Evolutionary conservation across 2,329 filamentous ascomycete species (phyloP).

Genomic region (Ampelomyces quisqualis): DNA sequence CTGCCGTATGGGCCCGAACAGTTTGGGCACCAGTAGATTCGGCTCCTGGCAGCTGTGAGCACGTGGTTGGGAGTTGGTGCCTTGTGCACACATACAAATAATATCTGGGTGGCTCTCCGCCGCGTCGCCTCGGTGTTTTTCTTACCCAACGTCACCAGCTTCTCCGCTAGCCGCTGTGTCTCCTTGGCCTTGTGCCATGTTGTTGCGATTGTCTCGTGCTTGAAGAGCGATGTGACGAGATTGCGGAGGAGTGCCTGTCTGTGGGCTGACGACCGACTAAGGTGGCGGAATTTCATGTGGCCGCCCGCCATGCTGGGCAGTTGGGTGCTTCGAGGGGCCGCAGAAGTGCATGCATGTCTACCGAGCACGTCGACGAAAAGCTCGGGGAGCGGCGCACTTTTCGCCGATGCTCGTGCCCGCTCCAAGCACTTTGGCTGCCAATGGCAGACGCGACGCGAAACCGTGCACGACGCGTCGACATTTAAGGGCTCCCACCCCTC

Average conservation of each 20-base stretch:
- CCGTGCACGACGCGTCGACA: slow-evolving; percentile 31
- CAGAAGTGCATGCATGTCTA: too few species aligned
- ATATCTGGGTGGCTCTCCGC: slow-evolving; percentile 72
- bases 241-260: slow-evolving; percentile 92
- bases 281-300: slow-evolving; percentile 81
- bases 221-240: slow-evolving; percentile 90
- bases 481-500: slow-evolving; percentile 27
- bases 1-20: slow-evolving; percentile 78
- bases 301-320: slow-evolving; percentile 73
- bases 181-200: slow-evolving; percentile 98
- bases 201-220: slow-evolving; percentile 89
- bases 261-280: slow-evolving; percentile 82
- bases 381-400: slow-evolving; percentile 24
- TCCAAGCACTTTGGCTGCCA: slow-evolving; percentile 27
- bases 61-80: slow-evolving; percentile 8
- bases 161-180: slow-evolving; percentile 88
- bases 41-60: slow-evolving; percentile 58
- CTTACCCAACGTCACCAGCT: slow-evolving; percentile 91
- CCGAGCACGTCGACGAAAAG: slow-evolving; percentile 21
- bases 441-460: slow-evolving; percentile 14
- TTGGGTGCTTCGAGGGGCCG: slow-evolving; percentile 6
- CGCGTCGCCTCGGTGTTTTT: slow-evolving; percentile 82
- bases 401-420: slow-evolving; percentile 18
- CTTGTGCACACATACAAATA: slow-evolving; percentile 70
- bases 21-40: slow-evolving; percentile 72